Evolutionary conservation across 2,329 filamentous ascomycete species (phyloP).

Genomic region (Nemania diffusa): DNA sequence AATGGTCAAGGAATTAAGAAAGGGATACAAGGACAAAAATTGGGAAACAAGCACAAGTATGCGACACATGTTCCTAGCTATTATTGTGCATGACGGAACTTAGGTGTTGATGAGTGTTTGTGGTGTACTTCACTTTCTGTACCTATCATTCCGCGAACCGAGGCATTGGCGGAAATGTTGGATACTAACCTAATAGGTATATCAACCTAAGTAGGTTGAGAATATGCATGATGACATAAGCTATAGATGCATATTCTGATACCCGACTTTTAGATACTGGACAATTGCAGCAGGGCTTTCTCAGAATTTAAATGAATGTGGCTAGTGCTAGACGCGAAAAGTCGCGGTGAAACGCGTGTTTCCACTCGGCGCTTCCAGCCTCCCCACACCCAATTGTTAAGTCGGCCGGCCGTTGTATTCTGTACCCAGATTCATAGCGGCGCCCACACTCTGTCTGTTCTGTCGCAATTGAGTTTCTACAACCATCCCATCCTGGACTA

Average conservation of each 20-base stretch:
- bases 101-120: neutral
- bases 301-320: constrained; percentile 43
- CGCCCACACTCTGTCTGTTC: constrained; percentile 43
- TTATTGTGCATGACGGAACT: constrained; percentile 8
- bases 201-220: too few relatives aligned
- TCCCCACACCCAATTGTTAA: constrained; percentile 34
- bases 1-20: neutral
- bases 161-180: constrained; percentile 36
- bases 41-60: constrained; percentile 14
- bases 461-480: constrained; percentile 42
- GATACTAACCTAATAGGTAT: too few relatives aligned
- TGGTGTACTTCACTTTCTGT: neutral
- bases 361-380: constrained; percentile 39
- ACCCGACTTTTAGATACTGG: too few relatives aligned
- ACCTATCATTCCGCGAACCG: constrained; percentile 31
- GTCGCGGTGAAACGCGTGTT: constrained; percentile 40
- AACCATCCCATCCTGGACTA: constrained; percentile 28
- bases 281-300: too few relatives aligned
- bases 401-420: neutral
- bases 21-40: constrained; percentile 1
- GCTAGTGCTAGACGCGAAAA: constrained; percentile 46
- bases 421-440: neutral
- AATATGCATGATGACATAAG: too few relatives aligned
- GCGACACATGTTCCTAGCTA: constrained; percentile 5
- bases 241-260: too few relatives aligned